Base-by-base conservation (phyloP, 108 stramenopile species). In the Cyclotella sp. region DNA sequence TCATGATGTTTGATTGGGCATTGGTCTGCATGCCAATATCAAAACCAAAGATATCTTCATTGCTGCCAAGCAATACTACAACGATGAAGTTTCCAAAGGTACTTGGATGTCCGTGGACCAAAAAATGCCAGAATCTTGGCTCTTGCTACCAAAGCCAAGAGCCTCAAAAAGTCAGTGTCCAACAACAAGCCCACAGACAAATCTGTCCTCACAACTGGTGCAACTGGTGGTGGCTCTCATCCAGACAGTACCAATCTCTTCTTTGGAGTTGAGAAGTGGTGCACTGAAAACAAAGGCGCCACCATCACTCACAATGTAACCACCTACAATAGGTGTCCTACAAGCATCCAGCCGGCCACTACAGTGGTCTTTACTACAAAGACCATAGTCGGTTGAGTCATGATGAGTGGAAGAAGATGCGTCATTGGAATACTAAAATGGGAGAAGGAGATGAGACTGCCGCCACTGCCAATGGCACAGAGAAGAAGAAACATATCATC, bases 91-190 rank as follows among this genome's bases (percentile, higher is more conserved):
- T 13, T 9, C 13, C 12, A 26, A 51, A 8, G 43, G 14, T 24
- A 24, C 18, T 16, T 64, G 63, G 63, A 21, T 14, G 4, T 44
- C 11, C 9, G 63, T 64, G 10, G 63, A 64, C 63, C 63, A 3
- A 26, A 30, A 9, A 19, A 64, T 43, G 63, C 63, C 41, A 64
- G 18, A 34, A 44, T 64, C 14, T 19, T 64, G 15, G 63, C 63
- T 5, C 43, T 64, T 18, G 22, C 14, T 5, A 64, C 63, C 7
- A 22, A 42, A 18, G 8, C 44, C 14, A 21, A 64, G n/a, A n/a
- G 16, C 5, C 18, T 45, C 16, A 16, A 64, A 13, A 8, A 64
- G 9, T n/a, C n/a, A n/a, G n/a, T n/a, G n/a, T n/a, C n/a, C n/a
- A 30, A 9, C 44, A 45, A 45, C 11, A 45, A 45, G 44, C 44